phyloP scores from a whole-genome alignment of 257 asterid genomes.

The Lycium ferocissimum region DNA sequence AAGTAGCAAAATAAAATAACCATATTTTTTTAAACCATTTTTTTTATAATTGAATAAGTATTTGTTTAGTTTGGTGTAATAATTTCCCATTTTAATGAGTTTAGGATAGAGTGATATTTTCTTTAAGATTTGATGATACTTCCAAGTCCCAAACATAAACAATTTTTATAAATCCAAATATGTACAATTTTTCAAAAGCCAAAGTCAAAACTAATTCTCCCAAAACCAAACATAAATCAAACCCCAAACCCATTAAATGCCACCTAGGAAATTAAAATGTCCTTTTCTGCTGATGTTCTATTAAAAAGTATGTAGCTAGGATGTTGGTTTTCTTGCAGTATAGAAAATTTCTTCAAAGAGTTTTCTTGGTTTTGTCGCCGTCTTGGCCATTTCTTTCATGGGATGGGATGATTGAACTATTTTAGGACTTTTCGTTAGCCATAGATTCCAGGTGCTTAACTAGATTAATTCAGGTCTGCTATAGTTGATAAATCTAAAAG shows the following conservation, averaged over 20 bases:
- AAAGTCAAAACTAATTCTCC: neutral
- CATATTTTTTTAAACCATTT: neutral
- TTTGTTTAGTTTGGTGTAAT: neutral
- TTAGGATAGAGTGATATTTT: too few species aligned
- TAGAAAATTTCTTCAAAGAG: neutral
- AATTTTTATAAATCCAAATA: neutral
- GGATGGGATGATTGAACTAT: neutral
- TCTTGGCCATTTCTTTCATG: neutral
- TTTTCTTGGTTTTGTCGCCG: neutral
- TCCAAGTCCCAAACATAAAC: neutral
- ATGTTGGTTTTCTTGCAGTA: conserved; percentile 13
- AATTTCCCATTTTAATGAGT: neutral
- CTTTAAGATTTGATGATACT: neutral
- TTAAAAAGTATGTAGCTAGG: neutral
- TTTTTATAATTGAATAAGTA: neutral
- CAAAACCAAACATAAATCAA: too few species aligned
- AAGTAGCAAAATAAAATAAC: neutral
- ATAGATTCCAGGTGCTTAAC: neutral
- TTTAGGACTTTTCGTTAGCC: neutral
- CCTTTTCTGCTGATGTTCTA: neutral
- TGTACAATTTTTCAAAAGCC: neutral
- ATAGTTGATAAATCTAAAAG: neutral
- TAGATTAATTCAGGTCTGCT: neutral
- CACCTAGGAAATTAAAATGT: neutral
- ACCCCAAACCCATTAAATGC: neutral